phyloP scores from a whole-genome alignment of 192 early-diverging fungal genomes.

The Umbelopsis sp. region DNA sequence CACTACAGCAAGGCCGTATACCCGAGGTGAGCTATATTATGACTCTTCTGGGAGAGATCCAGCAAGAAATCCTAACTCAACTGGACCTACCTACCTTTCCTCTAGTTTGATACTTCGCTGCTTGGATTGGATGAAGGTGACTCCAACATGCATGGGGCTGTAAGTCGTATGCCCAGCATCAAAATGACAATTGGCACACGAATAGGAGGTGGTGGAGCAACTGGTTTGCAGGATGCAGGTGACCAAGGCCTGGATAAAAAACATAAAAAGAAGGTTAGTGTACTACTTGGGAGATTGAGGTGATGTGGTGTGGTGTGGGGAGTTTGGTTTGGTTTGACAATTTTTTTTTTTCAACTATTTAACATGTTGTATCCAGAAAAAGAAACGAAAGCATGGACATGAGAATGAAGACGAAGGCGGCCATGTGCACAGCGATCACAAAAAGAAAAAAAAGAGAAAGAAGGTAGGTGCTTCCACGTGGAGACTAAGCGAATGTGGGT shows the following conservation, averaged over 20 bases:
- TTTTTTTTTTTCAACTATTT: too few relatives aligned
- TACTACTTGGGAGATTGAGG: not conserved
- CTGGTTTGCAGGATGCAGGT: conserved; percentile 12
- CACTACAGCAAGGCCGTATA: conserved; percentile 32
- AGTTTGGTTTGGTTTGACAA: too few relatives aligned
- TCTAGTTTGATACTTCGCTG: conserved; percentile 36
- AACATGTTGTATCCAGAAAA: conserved; percentile 21
- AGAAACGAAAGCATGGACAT: conserved; percentile 42
- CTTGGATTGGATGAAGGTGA: conserved; percentile 27
- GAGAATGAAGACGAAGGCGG: conserved; percentile 36
- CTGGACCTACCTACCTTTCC: not conserved
- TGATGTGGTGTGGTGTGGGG: too few relatives aligned
- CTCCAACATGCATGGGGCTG: not conserved
- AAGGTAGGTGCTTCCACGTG: conserved; percentile 32
- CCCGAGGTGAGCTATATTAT: conserved; percentile 32
- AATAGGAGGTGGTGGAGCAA: not conserved
- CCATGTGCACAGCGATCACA: conserved; percentile 30
- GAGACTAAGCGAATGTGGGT: not conserved
- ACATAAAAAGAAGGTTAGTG: conserved; percentile 43
- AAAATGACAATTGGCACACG: conserved; percentile 11
- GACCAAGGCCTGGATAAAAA: conserved; percentile 25
- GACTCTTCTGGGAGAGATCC: too few relatives aligned
- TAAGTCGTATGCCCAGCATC: conserved; percentile 11
- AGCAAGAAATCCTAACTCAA: not conserved
- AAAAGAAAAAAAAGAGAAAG: conserved; percentile 46